phyloP scores from a whole-genome alignment of 2,329 filamentous ascomycete species.

The Hymenotorrendiella dingleyae region DNA sequence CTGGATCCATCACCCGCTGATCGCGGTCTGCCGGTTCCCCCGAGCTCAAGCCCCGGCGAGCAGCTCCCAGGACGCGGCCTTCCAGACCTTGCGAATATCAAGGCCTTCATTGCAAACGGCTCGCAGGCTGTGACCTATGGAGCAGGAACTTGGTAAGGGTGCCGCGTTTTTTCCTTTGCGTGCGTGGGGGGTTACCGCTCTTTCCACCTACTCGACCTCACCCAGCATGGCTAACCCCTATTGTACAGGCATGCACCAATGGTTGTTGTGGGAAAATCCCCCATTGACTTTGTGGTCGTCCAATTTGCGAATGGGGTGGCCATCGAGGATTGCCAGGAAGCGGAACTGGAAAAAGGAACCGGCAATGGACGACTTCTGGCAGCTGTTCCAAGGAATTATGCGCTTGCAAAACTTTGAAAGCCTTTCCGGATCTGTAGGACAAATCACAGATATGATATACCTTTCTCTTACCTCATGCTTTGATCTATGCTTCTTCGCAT shows the following conservation, averaged over 20 bases:
- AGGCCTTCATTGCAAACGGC: constrained; percentile 72
- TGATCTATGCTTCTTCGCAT: no score
- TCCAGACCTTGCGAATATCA: constrained; percentile 65
- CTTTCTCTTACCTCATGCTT: no score
- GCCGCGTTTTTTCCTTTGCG: not conserved
- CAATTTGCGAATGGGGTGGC: constrained; percentile 82
- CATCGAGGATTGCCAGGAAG: constrained; percentile 84
- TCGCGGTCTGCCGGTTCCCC: constrained; percentile 36
- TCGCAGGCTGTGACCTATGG: constrained; percentile 87
- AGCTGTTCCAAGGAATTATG: constrained; percentile 10
- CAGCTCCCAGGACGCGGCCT: constrained; percentile 33
- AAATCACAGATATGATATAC: no score
- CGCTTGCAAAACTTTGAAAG: not conserved
- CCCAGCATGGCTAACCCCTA: constrained; percentile 1
- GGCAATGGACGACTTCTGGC: constrained; percentile 12
- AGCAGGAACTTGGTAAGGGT: constrained; percentile 67
- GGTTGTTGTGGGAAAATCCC: constrained; percentile 68
- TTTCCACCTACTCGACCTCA: no score
- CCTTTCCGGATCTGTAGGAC: no score
- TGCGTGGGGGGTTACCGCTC: no score
- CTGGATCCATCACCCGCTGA: constrained; percentile 41
- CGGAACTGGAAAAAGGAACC: constrained; percentile 31
- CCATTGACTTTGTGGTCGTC: constrained; percentile 81
- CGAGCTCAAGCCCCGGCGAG: constrained; percentile 6
- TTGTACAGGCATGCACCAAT: constrained; percentile 72